These are phyloP conservation scores for Bruguiera sexangula DNA, from an alignment of 345 rosid genomes.

Conservation along the genomic window DNA sequence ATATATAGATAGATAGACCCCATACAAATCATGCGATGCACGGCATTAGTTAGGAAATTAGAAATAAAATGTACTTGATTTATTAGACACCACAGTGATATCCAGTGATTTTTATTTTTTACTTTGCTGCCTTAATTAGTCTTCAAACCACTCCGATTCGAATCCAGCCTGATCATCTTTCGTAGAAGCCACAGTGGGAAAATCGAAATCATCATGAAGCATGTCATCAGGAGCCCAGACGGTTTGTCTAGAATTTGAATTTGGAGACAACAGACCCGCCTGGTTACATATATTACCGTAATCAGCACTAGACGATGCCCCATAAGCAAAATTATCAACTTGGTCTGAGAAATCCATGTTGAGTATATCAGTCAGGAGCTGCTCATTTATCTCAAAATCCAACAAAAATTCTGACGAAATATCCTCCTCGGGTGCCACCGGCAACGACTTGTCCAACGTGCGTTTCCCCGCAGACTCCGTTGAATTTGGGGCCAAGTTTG, in stretches of 20 bases:
- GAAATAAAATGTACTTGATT: too few relatives aligned
- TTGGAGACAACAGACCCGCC: neutral
- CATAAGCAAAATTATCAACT: neutral
- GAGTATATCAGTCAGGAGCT: constrained; percentile 13
- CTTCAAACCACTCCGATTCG: constrained; percentile 19
- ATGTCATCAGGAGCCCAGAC: neutral
- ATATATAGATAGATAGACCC: too few relatives aligned
- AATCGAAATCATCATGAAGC: neutral
- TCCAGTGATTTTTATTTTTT: neutral
- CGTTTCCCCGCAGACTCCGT: too few relatives aligned
- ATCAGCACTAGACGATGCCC: neutral
- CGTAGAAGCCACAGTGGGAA: neutral
- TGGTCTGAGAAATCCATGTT: constrained; percentile 4
- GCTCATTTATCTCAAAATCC: constrained; percentile 21
- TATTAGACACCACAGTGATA: too few relatives aligned
- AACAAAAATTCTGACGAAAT: neutral
- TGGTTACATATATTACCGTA: neutral
- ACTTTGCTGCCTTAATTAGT: neutral
- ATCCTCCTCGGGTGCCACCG: neutral
- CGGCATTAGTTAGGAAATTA: too few relatives aligned
- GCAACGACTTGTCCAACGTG: neutral
- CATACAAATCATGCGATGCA: too few relatives aligned
- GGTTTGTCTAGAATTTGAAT: constrained; percentile 2
- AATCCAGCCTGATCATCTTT: neutral
- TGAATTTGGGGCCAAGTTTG: neutral